Base-by-base conservation (phyloP, 192 early-diverging fungal species). In the Mortierella antarctica region DNA sequence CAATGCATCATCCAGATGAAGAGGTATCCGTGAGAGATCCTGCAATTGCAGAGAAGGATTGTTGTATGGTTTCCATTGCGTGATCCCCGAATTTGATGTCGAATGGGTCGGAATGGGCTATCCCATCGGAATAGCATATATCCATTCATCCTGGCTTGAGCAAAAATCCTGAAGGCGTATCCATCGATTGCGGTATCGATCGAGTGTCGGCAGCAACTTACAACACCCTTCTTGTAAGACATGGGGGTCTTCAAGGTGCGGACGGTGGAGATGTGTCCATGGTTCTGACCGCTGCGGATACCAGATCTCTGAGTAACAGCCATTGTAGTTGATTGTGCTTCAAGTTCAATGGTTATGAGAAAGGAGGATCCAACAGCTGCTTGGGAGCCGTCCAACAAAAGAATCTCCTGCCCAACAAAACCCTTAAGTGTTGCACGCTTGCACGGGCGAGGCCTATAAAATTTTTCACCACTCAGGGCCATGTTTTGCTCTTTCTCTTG, bases 251-350 rank as follows among this genome's bases (percentile, higher is more conserved):
- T 86, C 80, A 91, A 83, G 62, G 83, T 88, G 71, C 92, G 91
- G 66, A 83, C 84, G 68, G 97, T 91, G 83, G 92, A 92, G 88
- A 94, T 85, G 92, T 94, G 96, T 71, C 98, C 98, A 83, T 92
- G 91, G 93, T 97, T 98, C 86, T 91, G 84, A 82, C 98, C 98
- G 73, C 86, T 88, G 81, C 89, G 90, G 82, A 99, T 91, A 77
- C 97, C 97, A 71, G 92, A 88, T 87, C 93, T 95, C 73, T 86
- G 83, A 81, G 89, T 86, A 81, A 82, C 90, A 18, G 61, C 61
- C 61, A 63, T 73, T 73, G 71, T 65, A 67, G 52, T 39, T 46
- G 45, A 18, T 18, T 31, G 31, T 31, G 31, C 31, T 62, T 18
- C 61, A 62, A 57, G 65, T 67, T 48, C 62, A 73, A 73, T 73